A percentile compares a stretch with the other conserved stretches of the same genome.
Evolutionary conservation across 768 basidiomycete species (phyloP).

Genomic region (Hygrocybe coccinea): DNA sequence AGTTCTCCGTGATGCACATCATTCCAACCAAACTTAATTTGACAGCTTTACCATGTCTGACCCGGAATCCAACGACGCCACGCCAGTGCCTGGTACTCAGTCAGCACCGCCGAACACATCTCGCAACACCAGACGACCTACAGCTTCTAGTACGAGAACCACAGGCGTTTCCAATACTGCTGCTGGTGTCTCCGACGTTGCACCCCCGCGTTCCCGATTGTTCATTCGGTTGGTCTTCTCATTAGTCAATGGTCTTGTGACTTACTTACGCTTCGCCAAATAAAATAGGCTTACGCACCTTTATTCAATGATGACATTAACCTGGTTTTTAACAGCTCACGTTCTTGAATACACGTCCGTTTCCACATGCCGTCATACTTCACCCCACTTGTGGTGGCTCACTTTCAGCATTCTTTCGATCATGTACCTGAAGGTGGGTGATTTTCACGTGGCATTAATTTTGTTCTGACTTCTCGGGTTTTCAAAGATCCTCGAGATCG

Average conservation of each 20-base stretch:
- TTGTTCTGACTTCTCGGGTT: neutral
- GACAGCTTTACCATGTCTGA: constrained; percentile 6
- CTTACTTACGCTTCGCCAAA: constrained; percentile 15
- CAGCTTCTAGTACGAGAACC: neutral
- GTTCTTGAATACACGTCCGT: constrained; percentile 75
- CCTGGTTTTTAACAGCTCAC: constrained; percentile 80
- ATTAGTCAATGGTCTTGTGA: constrained; percentile 8
- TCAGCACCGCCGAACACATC: neutral
- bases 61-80: neutral
- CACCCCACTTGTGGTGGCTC: constrained; percentile 86
- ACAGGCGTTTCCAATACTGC: constrained; percentile 4
- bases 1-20: constrained; percentile 14
- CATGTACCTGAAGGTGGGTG: constrained; percentile 63
- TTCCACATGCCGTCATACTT: constrained; percentile 62
- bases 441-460: neutral
- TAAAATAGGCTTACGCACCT: constrained; percentile 55
- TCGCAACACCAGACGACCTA: neutral
- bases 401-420: constrained; percentile 75
- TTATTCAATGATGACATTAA: constrained; percentile 65
- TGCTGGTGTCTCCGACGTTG: neutral
- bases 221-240: constrained; percentile 38
- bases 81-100: neutral
- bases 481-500: constrained; percentile 49
- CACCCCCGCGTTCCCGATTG: constrained; percentile 19
- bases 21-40: constrained; percentile 1